Evolutionary conservation across 139 green algal species (phyloP).

Genomic region (Chlamydomonas schloesseri): DNA sequence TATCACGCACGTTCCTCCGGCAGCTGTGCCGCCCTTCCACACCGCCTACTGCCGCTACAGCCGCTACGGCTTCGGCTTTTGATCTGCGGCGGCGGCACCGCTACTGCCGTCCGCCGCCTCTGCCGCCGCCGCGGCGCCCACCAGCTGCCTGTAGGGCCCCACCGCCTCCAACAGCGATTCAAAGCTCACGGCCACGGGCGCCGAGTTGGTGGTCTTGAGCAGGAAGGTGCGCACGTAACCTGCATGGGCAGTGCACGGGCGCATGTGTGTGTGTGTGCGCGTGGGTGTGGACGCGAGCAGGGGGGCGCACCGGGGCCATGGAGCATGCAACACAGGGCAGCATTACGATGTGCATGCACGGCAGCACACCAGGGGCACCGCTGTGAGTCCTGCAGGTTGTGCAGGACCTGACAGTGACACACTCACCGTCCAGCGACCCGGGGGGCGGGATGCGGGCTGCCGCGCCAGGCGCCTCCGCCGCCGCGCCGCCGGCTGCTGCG

Average conservation of each 20-base stretch:
- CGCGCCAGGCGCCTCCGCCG: not conserved
- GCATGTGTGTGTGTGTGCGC: no score
- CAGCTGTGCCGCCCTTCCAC: no score
- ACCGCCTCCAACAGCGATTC: conserved; percentile 10
- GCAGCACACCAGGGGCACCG: no score
- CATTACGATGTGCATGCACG: no score
- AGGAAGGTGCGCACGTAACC: conserved; percentile 31
- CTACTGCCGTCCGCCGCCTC: not conserved
- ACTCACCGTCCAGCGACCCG: not conserved
- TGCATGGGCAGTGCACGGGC: no score
- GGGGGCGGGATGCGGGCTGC: not conserved
- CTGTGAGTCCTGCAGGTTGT: no score
- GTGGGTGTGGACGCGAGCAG: not conserved
- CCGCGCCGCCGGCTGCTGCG: not conserved
- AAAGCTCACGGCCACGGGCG: not conserved
- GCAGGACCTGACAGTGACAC: no score
- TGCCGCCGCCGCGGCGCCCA: not conserved
- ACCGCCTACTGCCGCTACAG: not conserved
- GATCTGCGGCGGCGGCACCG: not conserved
- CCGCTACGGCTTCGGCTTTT: no score
- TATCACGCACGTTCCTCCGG: no score
- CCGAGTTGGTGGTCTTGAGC: conserved; percentile 26
- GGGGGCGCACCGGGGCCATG: no score
- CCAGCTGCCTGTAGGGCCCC: not conserved
- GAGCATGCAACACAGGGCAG: no score